These are phyloP conservation scores for Penicillium egyptiacum DNA, from an alignment of 495 filamentous ascomycete genomes.

Conservation along the genomic window DNA sequence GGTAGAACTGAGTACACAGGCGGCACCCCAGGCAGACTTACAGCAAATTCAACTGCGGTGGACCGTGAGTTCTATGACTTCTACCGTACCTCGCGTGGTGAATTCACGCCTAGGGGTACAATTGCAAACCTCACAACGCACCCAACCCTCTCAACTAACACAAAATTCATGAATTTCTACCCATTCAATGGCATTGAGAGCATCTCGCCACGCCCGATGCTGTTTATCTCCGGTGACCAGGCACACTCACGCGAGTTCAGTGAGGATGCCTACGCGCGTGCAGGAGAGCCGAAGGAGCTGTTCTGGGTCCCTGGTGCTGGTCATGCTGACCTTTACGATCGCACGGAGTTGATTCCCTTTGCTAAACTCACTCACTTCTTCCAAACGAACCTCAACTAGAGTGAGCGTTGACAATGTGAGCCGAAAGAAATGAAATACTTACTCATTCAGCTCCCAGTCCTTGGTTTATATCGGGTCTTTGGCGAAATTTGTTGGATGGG, in stretches of 20 bases:
- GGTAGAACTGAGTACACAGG: slow-evolving; percentile 17
- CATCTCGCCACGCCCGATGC: slow-evolving; percentile 29
- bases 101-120: slow-evolving; percentile 20
- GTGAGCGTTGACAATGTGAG: no score
- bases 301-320: slow-evolving; percentile 25
- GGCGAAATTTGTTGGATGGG: no score
- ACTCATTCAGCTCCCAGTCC: no score
- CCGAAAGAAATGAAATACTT: no score
- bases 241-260: slow-evolving; percentile 32
- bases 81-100: slow-evolving; percentile 28
- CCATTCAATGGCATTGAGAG: slow-evolving; percentile 28
- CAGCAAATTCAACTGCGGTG: slow-evolving; percentile 14
- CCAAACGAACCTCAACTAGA: slow-evolving; percentile 12
- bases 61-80: slow-evolving; percentile 29
- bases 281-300: slow-evolving; percentile 31
- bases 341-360: slow-evolving; percentile 29
- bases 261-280: slow-evolving; percentile 29
- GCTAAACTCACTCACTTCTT: slow-evolving; percentile 25
- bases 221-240: slow-evolving; percentile 30
- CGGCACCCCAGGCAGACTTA: slow-evolving; percentile 19
- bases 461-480: no score
- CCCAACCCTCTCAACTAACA: slow-evolving; percentile 22
- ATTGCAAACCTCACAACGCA: slow-evolving; percentile 21
- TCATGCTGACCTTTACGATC: slow-evolving; percentile 32
- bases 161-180: slow-evolving; percentile 32